Conservation (phyloP, 768 basidiomycete species). For the Lactifluus echinatus region DNA sequence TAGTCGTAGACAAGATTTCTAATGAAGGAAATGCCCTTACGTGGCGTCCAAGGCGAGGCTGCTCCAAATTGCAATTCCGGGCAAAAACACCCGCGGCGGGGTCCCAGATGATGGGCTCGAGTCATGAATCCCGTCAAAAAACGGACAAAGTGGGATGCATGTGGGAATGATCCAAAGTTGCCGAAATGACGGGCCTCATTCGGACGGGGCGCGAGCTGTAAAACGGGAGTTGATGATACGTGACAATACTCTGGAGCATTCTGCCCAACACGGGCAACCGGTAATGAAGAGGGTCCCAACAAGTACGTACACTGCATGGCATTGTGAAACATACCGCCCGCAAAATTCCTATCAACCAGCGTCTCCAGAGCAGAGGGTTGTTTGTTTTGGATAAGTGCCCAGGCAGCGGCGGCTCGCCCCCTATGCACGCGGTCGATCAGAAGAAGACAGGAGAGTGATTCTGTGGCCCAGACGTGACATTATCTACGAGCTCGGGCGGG, state of each 20-base stretch:
- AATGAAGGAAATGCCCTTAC: neutral
- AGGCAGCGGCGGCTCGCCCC: neutral
- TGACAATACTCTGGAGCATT: constrained; percentile 4
- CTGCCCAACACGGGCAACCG: constrained; percentile 6
- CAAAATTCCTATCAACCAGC: neutral
- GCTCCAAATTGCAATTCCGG: constrained; percentile 1
- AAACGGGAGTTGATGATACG: neutral
- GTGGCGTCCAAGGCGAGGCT: neutral
- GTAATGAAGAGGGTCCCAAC: constrained; percentile 10
- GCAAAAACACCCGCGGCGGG: neutral
- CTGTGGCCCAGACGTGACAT: neutral
- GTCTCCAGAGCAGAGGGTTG: neutral
- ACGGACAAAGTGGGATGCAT: neutral
- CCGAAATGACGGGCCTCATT: constrained; percentile 6
- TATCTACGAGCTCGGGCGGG: neutral
- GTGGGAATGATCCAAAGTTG: constrained; percentile 1
- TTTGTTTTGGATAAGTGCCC: neutral
- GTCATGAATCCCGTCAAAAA: neutral
- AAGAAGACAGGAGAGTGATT: neutral
- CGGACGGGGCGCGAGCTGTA: neutral
- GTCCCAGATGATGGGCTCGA: neutral
- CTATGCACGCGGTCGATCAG: constrained; percentile 8
- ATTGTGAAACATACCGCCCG: neutral
- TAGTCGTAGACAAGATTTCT: neutral
- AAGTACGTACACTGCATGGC: constrained; percentile 3